Percentiles rank a stretch among this genome's conserved stretches.
phyloP scores from a whole-genome alignment of 345 rosid genomes.

The Hibiscus mutabilis region DNA sequence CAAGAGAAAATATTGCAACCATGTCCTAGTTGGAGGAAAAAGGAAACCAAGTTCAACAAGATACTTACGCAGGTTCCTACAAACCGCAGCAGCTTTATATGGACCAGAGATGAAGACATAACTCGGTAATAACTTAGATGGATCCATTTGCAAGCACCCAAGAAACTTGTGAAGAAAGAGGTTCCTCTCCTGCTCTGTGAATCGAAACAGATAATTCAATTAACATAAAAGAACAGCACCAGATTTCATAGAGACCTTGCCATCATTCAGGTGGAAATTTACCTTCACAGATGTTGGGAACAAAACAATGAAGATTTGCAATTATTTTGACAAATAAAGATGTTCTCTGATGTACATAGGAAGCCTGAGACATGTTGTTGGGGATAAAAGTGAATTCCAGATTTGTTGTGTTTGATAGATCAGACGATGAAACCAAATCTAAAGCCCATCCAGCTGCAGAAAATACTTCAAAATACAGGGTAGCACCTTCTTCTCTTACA shows the following conservation, averaged over 20 bases:
- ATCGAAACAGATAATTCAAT: constrained; percentile 18
- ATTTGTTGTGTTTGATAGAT: constrained; percentile 21
- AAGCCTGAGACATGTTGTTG: constrained; percentile 56
- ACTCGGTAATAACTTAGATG: constrained; percentile 47
- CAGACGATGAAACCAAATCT: constrained; percentile 38
- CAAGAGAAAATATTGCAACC: background rate
- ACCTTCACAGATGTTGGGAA: constrained; percentile 82
- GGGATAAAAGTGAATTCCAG: constrained; percentile 41
- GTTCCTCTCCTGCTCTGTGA: constrained; percentile 87
- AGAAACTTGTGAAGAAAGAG: constrained; percentile 66
- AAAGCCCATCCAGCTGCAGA: constrained; percentile 70
- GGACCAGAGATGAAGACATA: constrained; percentile 45
- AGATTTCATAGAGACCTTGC: background rate
- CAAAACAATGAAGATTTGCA: constrained; percentile 93
- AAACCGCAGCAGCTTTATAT: constrained; percentile 47
- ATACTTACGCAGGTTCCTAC: constrained; percentile 63
- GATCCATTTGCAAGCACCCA: constrained; percentile 61
- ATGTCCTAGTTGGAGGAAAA: background rate
- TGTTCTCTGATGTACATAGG: constrained; percentile 85
- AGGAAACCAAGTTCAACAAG: constrained; percentile 10
- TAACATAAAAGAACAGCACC: background rate
- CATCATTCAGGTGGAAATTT: constrained; percentile 8
- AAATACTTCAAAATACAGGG: constrained; percentile 65
- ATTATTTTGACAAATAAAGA: constrained; percentile 79
- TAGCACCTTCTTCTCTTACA: constrained; percentile 80